Percentiles rank a stretch among this genome's conserved stretches.
Conservation (phyloP, 2,329 filamentous ascomycete genomes). For the Arthroderma sp. region DNA sequence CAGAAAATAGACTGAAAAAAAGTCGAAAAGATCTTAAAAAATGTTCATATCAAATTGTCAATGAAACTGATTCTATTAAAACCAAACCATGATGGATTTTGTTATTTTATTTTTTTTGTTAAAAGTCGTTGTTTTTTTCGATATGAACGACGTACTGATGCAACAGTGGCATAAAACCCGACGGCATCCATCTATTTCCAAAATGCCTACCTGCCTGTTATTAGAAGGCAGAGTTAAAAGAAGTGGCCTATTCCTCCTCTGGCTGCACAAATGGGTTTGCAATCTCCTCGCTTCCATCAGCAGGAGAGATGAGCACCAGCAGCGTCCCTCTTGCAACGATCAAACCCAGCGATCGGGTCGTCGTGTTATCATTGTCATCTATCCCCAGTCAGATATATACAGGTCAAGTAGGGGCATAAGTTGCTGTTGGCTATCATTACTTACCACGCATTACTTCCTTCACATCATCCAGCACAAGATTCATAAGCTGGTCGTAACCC, state of each 20-base stretch:
- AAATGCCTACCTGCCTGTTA: no score
- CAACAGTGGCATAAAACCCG: no score
- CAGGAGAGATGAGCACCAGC: constrained; percentile 79
- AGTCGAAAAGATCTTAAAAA: no score
- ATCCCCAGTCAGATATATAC: neutral
- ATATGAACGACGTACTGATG: no score
- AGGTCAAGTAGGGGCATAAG: neutral
- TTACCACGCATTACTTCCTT: constrained; percentile 78
- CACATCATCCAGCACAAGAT: constrained; percentile 88
- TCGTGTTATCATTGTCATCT: constrained; percentile 91
- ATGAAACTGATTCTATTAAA: no score
- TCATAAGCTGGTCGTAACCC: constrained; percentile 96
- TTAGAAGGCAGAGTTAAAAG: no score
- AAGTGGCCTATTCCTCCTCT: constrained; percentile 37
- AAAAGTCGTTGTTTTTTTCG: no score
- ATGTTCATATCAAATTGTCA: no score
- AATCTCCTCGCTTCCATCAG: constrained; percentile 92
- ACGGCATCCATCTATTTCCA: no score
- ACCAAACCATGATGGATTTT: no score
- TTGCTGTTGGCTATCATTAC: constrained; percentile 12
- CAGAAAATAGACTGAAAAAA: no score
- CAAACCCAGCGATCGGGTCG: constrained; percentile 65
- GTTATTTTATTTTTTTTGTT: no score
- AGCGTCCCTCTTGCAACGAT: constrained; percentile 86
- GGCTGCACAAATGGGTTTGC: constrained; percentile 77